Conservation (phyloP, 306 rosid species). For the Corylus americana region DNA sequence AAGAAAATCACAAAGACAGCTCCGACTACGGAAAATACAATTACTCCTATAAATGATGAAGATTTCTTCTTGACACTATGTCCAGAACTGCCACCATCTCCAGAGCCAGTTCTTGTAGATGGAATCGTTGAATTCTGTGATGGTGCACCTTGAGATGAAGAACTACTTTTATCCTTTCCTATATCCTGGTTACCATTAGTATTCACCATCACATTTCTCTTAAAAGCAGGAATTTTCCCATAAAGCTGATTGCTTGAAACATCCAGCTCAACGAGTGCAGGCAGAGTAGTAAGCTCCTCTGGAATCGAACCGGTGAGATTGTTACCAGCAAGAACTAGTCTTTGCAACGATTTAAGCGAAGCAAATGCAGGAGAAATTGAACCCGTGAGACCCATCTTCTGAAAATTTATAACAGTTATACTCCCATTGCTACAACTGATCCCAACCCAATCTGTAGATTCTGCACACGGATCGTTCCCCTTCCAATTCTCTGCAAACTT, state of each 20-base stretch:
- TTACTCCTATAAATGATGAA: slow-evolving; percentile 45
- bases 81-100: slow-evolving; percentile 28
- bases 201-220: slow-evolving; percentile 44
- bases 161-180: slow-evolving; percentile 51
- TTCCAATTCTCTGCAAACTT: slow-evolving; percentile 75
- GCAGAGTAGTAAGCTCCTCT: slow-evolving; percentile 54
- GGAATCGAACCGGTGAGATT: slow-evolving; percentile 72
- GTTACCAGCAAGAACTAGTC: slow-evolving; percentile 66
- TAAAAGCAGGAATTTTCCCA: slow-evolving; percentile 70
- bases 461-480: slow-evolving; percentile 69
- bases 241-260: slow-evolving; percentile 60
- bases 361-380: slow-evolving; percentile 62
- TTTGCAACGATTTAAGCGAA: slow-evolving; percentile 55
- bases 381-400: slow-evolving; percentile 76
- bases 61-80: slow-evolving; percentile 43
- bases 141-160: slow-evolving; percentile 24
- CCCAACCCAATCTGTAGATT: slow-evolving; percentile 57
- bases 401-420: slow-evolving; percentile 63
- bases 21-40: slow-evolving; percentile 64
- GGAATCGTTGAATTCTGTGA: slow-evolving; percentile 29
- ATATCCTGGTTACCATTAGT: slow-evolving; percentile 60
- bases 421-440: slow-evolving; percentile 58
- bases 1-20: slow-evolving; percentile 47
- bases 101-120: slow-evolving; percentile 23
- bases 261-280: slow-evolving; percentile 57